These are phyloP conservation scores for Rutstroemia sp. DNA, from an alignment of 2,329 filamentous ascomycete genomes.

Conservation along the genomic window DNA sequence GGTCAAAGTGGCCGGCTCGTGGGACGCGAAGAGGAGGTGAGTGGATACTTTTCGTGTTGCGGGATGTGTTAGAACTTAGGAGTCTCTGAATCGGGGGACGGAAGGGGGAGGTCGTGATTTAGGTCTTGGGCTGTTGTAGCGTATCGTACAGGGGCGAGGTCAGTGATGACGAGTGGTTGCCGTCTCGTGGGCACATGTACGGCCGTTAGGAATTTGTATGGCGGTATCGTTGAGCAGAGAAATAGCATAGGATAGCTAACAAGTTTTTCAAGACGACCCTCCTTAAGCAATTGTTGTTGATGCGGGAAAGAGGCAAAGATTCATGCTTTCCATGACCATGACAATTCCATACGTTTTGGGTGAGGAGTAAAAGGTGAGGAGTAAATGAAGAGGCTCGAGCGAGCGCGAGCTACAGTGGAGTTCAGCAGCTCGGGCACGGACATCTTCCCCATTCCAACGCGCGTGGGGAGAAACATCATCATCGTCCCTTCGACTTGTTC, in stretches of 20 bases:
- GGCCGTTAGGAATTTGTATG: too few relatives aligned
- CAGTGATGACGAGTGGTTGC: too few relatives aligned
- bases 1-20: neutral
- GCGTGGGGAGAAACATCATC: neutral
- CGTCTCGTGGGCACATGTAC: too few relatives aligned
- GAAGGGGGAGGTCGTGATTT: slow-evolving; percentile 1
- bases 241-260: too few relatives aligned
- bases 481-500: neutral
- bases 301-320: too few relatives aligned
- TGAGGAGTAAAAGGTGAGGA: neutral
- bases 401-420: neutral
- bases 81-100: neutral
- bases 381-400: slow-evolving; percentile 6
- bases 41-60: neutral
- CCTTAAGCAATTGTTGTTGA: too few relatives aligned
- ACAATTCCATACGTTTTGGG: neutral
- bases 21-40: slow-evolving; percentile 2
- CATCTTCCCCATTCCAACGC: neutral
- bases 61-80: neutral
- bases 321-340: too few relatives aligned
- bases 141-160: too few relatives aligned
- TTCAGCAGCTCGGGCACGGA: neutral
- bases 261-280: too few relatives aligned
- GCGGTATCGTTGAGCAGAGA: too few relatives aligned
- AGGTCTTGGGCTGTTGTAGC: neutral